Evolutionary conservation across 257 asterid genomes (phyloP).

Genomic region (Fraxinus cuspidata): DNA sequence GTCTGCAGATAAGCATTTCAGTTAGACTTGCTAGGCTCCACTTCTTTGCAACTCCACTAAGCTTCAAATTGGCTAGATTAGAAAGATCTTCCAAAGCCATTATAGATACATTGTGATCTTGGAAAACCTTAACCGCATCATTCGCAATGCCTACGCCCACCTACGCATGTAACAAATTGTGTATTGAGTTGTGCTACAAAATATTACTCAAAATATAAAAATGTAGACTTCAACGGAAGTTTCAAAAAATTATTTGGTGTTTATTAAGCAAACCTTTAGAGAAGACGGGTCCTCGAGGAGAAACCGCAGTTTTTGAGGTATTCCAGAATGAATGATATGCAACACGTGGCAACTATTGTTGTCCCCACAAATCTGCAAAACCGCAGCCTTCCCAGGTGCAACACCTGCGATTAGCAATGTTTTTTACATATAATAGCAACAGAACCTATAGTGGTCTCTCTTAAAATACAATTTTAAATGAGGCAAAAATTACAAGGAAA

Average conservation of each 20-base stretch:
- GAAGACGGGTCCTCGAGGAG: slow-evolving; percentile 73
- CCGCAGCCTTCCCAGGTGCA: slow-evolving; percentile 85
- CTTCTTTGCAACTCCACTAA: slow-evolving; percentile 56
- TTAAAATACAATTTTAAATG: background rate
- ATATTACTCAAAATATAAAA: slow-evolving; percentile 7
- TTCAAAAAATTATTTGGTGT: slow-evolving; percentile 12
- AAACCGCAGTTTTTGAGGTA: slow-evolving; percentile 56
- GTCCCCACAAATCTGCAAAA: slow-evolving; percentile 85
- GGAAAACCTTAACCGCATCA: slow-evolving; percentile 60
- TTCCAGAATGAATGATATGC: slow-evolving; percentile 80
- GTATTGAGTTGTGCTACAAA: slow-evolving; percentile 9
- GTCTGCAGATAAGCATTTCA: slow-evolving; percentile 65
- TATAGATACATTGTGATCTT: slow-evolving; percentile 62
- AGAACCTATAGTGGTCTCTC: background rate
- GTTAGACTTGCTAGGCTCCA: slow-evolving; percentile 84
- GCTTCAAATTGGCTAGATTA: slow-evolving; percentile 67
- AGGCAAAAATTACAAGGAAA: background rate
- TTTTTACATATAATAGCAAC: slow-evolving; percentile 24
- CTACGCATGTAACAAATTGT: slow-evolving; percentile 39
- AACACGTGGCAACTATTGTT: slow-evolving; percentile 60
- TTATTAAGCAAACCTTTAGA: slow-evolving; percentile 56
- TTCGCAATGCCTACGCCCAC: slow-evolving; percentile 76
- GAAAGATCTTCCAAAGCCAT: slow-evolving; percentile 65
- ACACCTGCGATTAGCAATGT: slow-evolving; percentile 50
- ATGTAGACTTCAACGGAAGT: slow-evolving; percentile 1